Percentiles rank a stretch among this genome's conserved stretches.
These are phyloP conservation scores for Sparassis latifolia DNA, from an alignment of 1,284 basidiomycete genomes.

Conservation along the genomic window DNA sequence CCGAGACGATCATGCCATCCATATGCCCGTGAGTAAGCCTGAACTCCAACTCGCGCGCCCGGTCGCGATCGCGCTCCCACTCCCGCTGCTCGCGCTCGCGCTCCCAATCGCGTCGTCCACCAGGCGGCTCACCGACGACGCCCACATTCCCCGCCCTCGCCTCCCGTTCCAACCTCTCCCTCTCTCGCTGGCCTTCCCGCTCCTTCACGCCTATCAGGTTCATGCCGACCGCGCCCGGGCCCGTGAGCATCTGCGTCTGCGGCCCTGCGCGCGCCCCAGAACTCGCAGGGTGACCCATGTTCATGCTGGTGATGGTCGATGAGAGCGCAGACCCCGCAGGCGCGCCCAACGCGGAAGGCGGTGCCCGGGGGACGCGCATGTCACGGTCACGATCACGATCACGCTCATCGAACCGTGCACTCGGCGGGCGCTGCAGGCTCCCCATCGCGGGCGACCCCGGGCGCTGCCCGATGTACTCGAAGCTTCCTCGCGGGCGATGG, in stretches of 20 bases:
- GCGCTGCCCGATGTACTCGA: constrained; percentile 8
- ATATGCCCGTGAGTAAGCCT: constrained; percentile 5
- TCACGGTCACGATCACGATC: constrained; percentile 15
- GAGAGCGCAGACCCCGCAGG: constrained; percentile 14
- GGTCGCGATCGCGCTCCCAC: constrained; percentile 10
- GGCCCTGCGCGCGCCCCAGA: constrained; percentile 6
- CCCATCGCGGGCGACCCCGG: constrained; percentile 25
- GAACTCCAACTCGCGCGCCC: constrained; percentile 9
- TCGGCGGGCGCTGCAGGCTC: constrained; percentile 21
- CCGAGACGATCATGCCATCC: constrained; percentile 1
- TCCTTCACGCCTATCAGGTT: constrained; percentile 9
- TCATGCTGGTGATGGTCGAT: constrained; percentile 4
- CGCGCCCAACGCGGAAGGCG: constrained; percentile 10
- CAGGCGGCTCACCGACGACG: constrained; percentile 4
- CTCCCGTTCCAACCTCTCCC: constrained; percentile 11
- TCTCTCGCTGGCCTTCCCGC: constrained; percentile 18
- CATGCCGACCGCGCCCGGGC: constrained; percentile 14
- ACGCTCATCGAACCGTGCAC: constrained; percentile 14
- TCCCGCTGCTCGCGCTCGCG: constrained; percentile 8
- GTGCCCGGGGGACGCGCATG: constrained; percentile 14
- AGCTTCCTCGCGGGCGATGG: constrained; percentile 11
- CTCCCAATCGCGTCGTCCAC: constrained; percentile 8
- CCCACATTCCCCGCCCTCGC: constrained; percentile 4
- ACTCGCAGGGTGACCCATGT: background rate
- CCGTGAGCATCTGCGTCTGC: constrained; percentile 12